Percentiles rank a stretch among this genome's conserved stretches.
Conservation (phyloP, 1,284 basidiomycete species). For the Cryptococcus sp. region DNA sequence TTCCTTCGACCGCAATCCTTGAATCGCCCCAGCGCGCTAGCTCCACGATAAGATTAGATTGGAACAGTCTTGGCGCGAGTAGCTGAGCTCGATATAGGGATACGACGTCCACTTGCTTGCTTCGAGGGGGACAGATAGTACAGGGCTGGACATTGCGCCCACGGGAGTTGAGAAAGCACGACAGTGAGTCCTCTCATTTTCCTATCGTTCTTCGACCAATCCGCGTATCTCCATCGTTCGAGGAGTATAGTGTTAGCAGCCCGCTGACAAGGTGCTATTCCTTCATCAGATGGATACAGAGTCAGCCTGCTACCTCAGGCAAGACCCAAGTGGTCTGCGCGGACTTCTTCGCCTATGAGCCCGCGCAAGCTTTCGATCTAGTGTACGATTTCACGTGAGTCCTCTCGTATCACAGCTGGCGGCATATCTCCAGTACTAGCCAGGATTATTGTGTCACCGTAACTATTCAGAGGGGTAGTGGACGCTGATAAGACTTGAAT, state of each 20-base stretch:
- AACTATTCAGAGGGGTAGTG: not conserved
- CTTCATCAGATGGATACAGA: slow-evolving; percentile 31
- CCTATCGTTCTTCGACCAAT: not conserved
- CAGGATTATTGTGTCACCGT: not conserved
- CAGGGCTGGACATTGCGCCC: slow-evolving; percentile 63
- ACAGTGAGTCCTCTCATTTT: slow-evolving; percentile 15
- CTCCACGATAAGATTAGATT: not conserved
- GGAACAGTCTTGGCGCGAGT: not conserved
- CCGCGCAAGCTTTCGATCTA: slow-evolving; percentile 59
- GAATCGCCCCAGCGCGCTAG: not conserved
- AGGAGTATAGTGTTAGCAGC: no score
- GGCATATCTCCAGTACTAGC: no score
- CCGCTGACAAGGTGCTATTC: slow-evolving; percentile 1
- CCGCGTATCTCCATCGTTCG: not conserved
- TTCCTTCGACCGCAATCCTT: not conserved
- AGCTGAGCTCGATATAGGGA: slow-evolving; percentile 56
- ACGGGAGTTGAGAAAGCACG: slow-evolving; percentile 61
- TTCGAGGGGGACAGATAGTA: slow-evolving; percentile 57
- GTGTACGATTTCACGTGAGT: slow-evolving; percentile 70
- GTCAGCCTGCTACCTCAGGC: slow-evolving; percentile 8
- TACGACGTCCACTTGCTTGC: slow-evolving; percentile 66
- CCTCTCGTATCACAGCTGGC: slow-evolving; percentile 5
- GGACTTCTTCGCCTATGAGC: slow-evolving; percentile 62
- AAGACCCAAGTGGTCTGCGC: slow-evolving; percentile 52
- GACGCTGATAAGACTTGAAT: not conserved